Conservation (phyloP, 148 eudicot species). For the Beta vulgaris region DNA sequence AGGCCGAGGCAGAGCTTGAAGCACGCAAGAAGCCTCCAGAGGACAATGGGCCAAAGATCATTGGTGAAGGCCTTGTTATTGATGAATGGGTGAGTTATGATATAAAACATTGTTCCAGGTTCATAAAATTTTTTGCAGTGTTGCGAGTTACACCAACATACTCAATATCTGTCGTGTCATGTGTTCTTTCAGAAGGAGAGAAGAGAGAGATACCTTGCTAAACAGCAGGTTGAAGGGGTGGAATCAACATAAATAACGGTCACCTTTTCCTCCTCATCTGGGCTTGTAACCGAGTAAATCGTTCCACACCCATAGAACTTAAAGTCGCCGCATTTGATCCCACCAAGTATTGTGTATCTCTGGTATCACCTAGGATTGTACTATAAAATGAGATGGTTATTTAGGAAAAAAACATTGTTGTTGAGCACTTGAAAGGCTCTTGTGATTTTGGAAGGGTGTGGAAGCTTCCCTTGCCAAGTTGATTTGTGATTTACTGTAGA, state of each 20-base stretch:
- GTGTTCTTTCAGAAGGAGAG: constrained; percentile 67
- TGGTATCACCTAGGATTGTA: constrained; percentile 7
- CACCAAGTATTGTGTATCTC: background rate
- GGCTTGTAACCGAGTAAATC: background rate
- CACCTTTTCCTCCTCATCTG: background rate
- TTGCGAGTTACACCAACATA: background rate
- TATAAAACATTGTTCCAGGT: background rate
- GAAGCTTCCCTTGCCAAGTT: constrained; percentile 7
- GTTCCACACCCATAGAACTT: background rate
- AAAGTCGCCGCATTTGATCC: background rate
- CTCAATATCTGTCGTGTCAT: background rate
- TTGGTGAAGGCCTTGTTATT: constrained; percentile 95
- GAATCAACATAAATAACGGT: constrained; percentile 50
- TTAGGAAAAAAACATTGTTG: background rate
- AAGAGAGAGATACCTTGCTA: constrained; percentile 89
- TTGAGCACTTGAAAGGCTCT: background rate
- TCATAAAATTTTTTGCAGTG: background rate
- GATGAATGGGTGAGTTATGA: constrained; percentile 90
- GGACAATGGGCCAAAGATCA: constrained; percentile 77
- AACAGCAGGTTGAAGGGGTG: constrained; percentile 76
- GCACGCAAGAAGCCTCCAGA: constrained; percentile 86
- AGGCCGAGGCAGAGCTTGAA: constrained; percentile 96
- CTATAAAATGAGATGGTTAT: constrained; percentile 9
- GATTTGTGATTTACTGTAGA: constrained; percentile 28
- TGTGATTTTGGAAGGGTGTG: constrained; percentile 1